Evolutionary conservation across 305 asterid genomes (phyloP), one percentile per base, ranked within the genome.

Genomic region (Salvia sclarea): DNA sequence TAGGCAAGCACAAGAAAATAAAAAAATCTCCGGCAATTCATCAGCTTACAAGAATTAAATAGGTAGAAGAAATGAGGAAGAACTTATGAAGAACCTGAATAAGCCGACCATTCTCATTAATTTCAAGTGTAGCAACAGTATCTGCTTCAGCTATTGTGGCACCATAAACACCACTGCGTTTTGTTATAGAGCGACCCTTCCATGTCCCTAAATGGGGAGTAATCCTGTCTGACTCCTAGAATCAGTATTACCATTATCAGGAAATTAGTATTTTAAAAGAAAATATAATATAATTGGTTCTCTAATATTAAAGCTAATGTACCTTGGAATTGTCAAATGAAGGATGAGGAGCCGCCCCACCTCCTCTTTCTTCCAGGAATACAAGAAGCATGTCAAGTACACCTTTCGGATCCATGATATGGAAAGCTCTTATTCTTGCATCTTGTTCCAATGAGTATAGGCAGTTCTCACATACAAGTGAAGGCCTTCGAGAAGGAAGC

Each of bases 141-240:
- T 83, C 87, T 20, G 97, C 97, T 87, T 85, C 84, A 18, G 88
- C 80, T 67, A 90, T 79, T 45, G 98, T 90, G 66, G 95, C 87
- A 65, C 96, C 98, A 70, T 90, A 93, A 60, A 90, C 97, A 72
- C 98, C 97, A 71, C 87, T 93, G 55, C 97, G 92, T 71, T 87
- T 93, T 38, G 97, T 93, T 60, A 79, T 44, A 13, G 98, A 93
- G 78, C 79, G 92, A 67, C 98, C 98, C 77, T 81, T 90, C 98
- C 98, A 92, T 37, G 83, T 86, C 50, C 98, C 97, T 47, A 92
- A 81, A 85, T 81, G 85, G 37, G 87, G 89, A 43, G 73, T 53
- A 49, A 92, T 71, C 84, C 90, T 85, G 60, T 86, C 78, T 8
- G 66, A 63, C 70, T 84, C 95, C 98, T 92, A 70, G 60, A 75